A percentile compares a stretch with the other conserved stretches of the same genome.
phyloP scores from a whole-genome alignment of 2,329 filamentous ascomycete genomes.

The Mycosphaerella sp. region DNA sequence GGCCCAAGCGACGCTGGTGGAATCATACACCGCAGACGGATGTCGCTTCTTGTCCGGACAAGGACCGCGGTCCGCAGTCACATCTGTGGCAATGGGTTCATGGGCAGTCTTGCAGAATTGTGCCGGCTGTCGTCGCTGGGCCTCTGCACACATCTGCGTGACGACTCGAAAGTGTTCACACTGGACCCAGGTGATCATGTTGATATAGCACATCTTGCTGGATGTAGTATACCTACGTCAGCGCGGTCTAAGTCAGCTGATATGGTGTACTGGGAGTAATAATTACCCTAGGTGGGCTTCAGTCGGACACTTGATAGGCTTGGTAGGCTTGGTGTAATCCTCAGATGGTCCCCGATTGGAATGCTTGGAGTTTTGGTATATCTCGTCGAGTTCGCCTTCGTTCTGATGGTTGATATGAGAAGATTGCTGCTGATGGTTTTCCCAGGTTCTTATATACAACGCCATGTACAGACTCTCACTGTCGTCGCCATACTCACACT shows the following conservation, averaged over 20 bases:
- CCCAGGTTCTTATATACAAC: neutral
- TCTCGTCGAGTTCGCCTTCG: neutral
- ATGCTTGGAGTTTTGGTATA: neutral
- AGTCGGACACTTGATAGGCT: neutral
- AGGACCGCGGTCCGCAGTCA: conserved; percentile 6
- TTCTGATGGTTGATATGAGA: neutral
- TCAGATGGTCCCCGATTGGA: neutral
- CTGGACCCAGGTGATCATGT: conserved; percentile 16
- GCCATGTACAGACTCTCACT: neutral
- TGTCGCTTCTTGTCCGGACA: conserved; percentile 14
- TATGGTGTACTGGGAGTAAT: neutral
- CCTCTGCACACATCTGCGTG: conserved; percentile 13
- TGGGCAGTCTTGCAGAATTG: conserved; percentile 14
- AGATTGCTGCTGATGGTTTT: neutral
- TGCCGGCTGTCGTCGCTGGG: conserved; percentile 6
- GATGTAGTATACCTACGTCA: neutral
- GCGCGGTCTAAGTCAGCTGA: neutral
- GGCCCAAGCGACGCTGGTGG: neutral
- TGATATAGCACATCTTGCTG: conserved; percentile 17
- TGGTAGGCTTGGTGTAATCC: neutral
- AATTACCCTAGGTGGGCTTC: too few species aligned
- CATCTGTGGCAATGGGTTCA: conserved; percentile 19
- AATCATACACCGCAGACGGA: neutral
- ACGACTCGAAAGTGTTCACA: conserved; percentile 17
- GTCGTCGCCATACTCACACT: neutral